Evolutionary conservation across 2,329 filamentous ascomycete species (phyloP), one percentile per base, ranked within the genome.

Genomic region (Cercospora sp.): DNA sequence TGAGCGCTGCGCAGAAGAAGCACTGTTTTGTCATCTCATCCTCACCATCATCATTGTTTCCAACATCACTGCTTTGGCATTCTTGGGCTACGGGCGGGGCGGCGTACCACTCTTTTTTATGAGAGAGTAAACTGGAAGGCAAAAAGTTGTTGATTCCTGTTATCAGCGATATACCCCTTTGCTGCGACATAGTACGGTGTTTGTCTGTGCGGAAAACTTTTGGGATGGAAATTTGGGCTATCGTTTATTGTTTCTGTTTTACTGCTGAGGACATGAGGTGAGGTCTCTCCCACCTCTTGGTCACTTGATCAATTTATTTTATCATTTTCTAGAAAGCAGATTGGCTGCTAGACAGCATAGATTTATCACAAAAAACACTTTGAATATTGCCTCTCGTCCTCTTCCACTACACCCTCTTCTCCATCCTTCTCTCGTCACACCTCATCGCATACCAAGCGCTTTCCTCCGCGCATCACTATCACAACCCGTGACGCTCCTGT

Each of bases 161-260:
- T 64, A 64, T 57, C 49, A 64, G 61, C 61, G 49, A 62, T 64
- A 64, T 64, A 64, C 61, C 61, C 61, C 32, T 64, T 58, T 64
- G 61, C 53, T 64, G 61, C 61, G 61, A 55, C 61, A 63, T 63
- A 51, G 61, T 63, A 63, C 61, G 43, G 45, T 55, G 45, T 63
- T 45, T 45, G 43, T 40, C 3, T 40, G 37, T n/a, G 37, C 37
- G 37, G 37, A 40, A 16, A 40, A 40, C 37, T 21, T 51, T 51
- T 49, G 43, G 43, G 43, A 10, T 16, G 3, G 34, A 4, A 37
- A 37, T 37, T 37, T 37, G 34, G 2, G 5, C 34, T 16, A 37
- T 37, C 34, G 34, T 37, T 37, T 37, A 16, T 21, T 21, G 18
- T 21, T 21, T 21, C 18, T 37, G 34, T 40, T 40, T 40, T 40